phyloP scores from a whole-genome alignment of 2,329 filamentous ascomycete genomes.

The Colletotrichum musae region DNA sequence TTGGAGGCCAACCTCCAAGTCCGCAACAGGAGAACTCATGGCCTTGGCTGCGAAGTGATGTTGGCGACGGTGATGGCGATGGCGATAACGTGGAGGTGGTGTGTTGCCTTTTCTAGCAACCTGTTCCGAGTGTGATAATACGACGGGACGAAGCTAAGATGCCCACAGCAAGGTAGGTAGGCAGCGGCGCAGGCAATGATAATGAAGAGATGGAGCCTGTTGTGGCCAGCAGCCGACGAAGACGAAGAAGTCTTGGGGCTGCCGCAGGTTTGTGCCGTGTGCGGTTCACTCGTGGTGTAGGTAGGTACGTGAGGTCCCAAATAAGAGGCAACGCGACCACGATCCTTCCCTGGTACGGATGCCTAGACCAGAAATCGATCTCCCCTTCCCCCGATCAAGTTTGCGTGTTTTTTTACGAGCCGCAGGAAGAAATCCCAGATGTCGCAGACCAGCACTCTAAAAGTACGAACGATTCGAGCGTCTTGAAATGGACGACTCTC shows the following conservation, averaged over 20 bases:
- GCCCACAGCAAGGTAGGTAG: background rate
- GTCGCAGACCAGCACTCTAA: slow-evolving; percentile 35
- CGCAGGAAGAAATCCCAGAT: slow-evolving; percentile 29
- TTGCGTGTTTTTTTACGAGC: slow-evolving; percentile 31
- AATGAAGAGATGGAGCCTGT: slow-evolving; percentile 3
- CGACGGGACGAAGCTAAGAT: slow-evolving; percentile 16
- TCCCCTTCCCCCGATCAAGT: slow-evolving; percentile 33
- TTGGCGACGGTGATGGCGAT: slow-evolving; percentile 20
- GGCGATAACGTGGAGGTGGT: slow-evolving; percentile 3
- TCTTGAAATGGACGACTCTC: slow-evolving; percentile 31
- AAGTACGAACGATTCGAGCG: slow-evolving; percentile 38
- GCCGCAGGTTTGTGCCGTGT: slow-evolving; percentile 12
- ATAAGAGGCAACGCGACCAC: slow-evolving; percentile 19
- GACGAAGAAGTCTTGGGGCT: slow-evolving; percentile 5
- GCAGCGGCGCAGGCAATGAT: slow-evolving; percentile 23
- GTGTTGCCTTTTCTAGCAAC: slow-evolving; percentile 11
- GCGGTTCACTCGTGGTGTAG: slow-evolving; percentile 34
- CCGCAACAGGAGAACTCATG: slow-evolving; percentile 86
- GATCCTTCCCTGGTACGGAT: slow-evolving; percentile 18
- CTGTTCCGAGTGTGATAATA: slow-evolving; percentile 26
- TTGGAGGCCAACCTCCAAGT: slow-evolving; percentile 91
- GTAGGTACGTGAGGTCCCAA: slow-evolving; percentile 31
- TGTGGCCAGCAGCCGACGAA: slow-evolving; percentile 17
- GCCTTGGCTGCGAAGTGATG: slow-evolving; percentile 43
- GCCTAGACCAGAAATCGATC: slow-evolving; percentile 16